Conservation (phyloP, 306 rosid genomes). For the Lathyrus tuberosus region DNA sequence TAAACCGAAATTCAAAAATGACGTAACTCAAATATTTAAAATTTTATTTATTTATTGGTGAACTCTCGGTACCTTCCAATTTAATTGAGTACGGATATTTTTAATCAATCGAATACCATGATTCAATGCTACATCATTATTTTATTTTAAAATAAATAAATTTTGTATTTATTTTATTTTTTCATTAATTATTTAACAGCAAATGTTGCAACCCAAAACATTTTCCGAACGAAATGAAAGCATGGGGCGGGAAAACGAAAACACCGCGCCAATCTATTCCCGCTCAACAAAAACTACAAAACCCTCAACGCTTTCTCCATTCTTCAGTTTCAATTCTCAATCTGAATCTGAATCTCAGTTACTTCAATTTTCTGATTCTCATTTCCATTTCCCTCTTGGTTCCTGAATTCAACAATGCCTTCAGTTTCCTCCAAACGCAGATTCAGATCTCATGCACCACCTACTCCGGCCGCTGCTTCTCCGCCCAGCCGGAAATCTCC, state of each 20-base stretch:
- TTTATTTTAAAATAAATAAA: no score
- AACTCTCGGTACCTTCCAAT: no score
- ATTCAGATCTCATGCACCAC: conserved; percentile 16
- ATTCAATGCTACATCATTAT: no score
- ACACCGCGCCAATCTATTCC: conserved; percentile 32
- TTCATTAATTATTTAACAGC: not conserved
- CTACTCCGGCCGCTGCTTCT: not conserved
- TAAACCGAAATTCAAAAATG: no score
- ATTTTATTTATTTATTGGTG: not conserved
- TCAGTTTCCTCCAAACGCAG: conserved; percentile 33
- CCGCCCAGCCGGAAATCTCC: conserved; percentile 54
- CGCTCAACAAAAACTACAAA: conserved; percentile 30
- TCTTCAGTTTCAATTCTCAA: not conserved
- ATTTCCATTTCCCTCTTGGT: not conserved
- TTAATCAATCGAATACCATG: no score
- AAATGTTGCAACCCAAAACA: not conserved
- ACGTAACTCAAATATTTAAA: not conserved
- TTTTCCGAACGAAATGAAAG: not conserved
- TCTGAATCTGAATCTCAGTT: not conserved
- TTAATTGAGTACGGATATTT: no score
- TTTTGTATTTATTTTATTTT: no score
- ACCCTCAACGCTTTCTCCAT: not conserved
- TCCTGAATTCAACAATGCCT: conserved; percentile 26
- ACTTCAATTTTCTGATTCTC: not conserved
- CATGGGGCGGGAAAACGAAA: conserved; percentile 37